Conservation (phyloP, 2,329 filamentous ascomycete species). For the Neopestalotiopsis sp. region DNA sequence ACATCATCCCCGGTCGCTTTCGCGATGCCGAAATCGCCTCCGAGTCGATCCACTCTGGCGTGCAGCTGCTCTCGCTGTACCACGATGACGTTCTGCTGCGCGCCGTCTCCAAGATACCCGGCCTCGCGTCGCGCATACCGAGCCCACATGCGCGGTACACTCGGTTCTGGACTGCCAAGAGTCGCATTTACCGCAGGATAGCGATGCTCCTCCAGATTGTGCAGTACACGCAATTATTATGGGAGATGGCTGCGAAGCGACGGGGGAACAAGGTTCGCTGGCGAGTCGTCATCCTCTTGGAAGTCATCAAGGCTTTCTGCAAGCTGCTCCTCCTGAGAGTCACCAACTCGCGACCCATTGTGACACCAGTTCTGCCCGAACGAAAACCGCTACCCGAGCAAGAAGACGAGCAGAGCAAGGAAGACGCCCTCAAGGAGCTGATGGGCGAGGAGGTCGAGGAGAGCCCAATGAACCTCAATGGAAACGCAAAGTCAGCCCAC, state of each 20-base stretch:
- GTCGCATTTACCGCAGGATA: slow-evolving; percentile 77
- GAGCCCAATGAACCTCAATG: slow-evolving; percentile 45
- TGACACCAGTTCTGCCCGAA: slow-evolving; percentile 85
- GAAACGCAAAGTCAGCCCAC: slow-evolving; percentile 56
- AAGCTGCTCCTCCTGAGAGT: slow-evolving; percentile 79
- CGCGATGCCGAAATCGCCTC: slow-evolving; percentile 94
- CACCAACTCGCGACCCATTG: slow-evolving; percentile 81
- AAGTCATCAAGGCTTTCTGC: slow-evolving; percentile 86
- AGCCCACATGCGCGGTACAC: slow-evolving; percentile 70
- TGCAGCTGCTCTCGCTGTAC: slow-evolving; percentile 90
- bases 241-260: slow-evolving; percentile 95
- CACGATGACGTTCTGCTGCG: slow-evolving; percentile 85
- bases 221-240: slow-evolving; percentile 93
- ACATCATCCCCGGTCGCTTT: slow-evolving; percentile 91
- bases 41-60: slow-evolving; percentile 86
- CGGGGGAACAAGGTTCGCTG: slow-evolving; percentile 82
- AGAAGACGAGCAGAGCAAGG: slow-evolving; percentile 57
- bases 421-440: slow-evolving; percentile 40
- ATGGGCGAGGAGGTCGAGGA: slow-evolving; percentile 48
- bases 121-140: slow-evolving; percentile 58
- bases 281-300: slow-evolving; percentile 85
- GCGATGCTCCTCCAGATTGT: slow-evolving; percentile 87
- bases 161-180: slow-evolving; percentile 68
- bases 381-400: slow-evolving; percentile 76
- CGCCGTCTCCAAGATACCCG: slow-evolving; percentile 65